A percentile compares a stretch with the other conserved stretches of the same genome.
phyloP scores from a whole-genome alignment of 169 alveolate genomes.

The Plasmodium gonderi region DNA sequence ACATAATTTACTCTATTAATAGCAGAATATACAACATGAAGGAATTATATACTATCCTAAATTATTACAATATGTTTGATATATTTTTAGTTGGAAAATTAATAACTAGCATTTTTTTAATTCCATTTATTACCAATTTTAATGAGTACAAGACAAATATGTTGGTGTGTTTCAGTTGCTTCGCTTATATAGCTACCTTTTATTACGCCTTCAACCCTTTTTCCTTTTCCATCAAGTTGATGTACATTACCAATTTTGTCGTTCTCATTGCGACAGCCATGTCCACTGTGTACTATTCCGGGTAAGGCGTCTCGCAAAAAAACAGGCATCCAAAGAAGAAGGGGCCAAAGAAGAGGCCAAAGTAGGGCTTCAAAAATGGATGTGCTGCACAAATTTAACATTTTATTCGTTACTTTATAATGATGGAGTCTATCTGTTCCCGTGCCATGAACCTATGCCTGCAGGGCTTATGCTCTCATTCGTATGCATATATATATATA shows the following conservation, averaged over 20 bases:
- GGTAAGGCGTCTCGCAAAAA: not conserved
- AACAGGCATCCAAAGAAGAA: not conserved
- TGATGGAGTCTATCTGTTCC: too few relatives aligned
- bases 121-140: constrained; percentile 64
- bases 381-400: not conserved
- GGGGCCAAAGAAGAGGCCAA: not conserved
- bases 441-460: too few relatives aligned
- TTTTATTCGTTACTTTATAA: too few relatives aligned
- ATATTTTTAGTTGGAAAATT: constrained; percentile 56
- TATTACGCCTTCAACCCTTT: constrained; percentile 33
- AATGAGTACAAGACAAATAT: constrained; percentile 6
- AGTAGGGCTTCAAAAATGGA: not conserved
- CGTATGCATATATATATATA: not conserved
- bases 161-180: constrained; percentile 28
- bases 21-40: not conserved
- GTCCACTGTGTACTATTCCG: constrained; percentile 21
- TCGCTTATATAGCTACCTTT: constrained; percentile 31
- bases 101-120: constrained; percentile 49
- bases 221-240: constrained; percentile 41
- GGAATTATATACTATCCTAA: not conserved
- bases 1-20: constrained; percentile 43
- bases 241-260: constrained; percentile 48
- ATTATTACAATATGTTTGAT: constrained; percentile 32
- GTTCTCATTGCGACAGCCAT: constrained; percentile 33
- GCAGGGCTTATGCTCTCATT: too few relatives aligned